Evolutionary conservation across 208 protist species (phyloP), one percentile per base, ranked within the genome.

Genomic region (Crithidia bombi): DNA sequence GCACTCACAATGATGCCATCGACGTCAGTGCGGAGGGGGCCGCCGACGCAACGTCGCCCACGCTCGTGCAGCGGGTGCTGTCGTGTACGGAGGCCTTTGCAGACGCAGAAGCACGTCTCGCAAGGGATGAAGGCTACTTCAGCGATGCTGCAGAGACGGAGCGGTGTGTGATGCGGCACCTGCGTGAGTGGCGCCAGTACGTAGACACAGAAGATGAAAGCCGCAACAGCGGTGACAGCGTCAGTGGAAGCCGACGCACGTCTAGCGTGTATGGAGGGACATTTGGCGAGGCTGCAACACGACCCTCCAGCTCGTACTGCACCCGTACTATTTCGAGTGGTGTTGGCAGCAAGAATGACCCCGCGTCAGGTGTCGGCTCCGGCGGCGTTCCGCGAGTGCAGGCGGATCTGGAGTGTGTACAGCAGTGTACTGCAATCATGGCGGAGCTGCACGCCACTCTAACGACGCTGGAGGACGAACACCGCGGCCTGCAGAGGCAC

Each of bases 61-160:
- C 57, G 3, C 30, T 68, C 19, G 43, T 51, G 32, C 61, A 59
- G 50, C 52, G 69, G 21, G 43, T 59, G 21, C 17, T 61, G 33
- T 58, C 28, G 19, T 14, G 57, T 21, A 52, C 47, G 19, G 69
- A 75, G 5, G 69, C 43, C 23, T 19, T 75, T 12, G 49, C 41
- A 12, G 46, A 12, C 10, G 4, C 28, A 9, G 63, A 56, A 7
- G 32, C 63, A 12, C 41, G 23, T 2, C 15, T 75, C 10, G 62
- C 52, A 3, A 26, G n/a, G n/a, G 70, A 75, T 49, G 70, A 69
- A 26, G 62, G 26, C 1, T 61, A 68, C 36, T 69, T 75, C 17
- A 25, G 6, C 26, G 70, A 65, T n/a, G 35, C 55, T 33, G 70
- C 49, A 11, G 62, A 33, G 2, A 41, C 69, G 62, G 70, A 75